These are phyloP conservation scores for Stachybotrys chlorohalonatus DNA, from an alignment of 2,329 filamentous ascomycete species.

Conservation along the genomic window DNA sequence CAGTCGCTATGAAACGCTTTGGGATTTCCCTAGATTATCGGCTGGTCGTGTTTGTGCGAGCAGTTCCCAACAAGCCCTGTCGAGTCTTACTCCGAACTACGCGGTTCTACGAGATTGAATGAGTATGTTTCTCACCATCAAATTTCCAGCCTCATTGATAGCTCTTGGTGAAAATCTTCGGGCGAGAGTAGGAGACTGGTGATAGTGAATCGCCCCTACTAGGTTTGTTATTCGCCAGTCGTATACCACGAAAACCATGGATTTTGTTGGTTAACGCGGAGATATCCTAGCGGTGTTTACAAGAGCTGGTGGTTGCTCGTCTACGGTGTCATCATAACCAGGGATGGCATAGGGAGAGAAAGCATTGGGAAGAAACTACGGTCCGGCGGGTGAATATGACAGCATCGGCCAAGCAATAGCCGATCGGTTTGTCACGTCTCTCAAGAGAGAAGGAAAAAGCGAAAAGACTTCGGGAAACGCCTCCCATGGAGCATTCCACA, in stretches of 20 bases:
- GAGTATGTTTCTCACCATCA: constrained; percentile 72
- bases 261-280: constrained; percentile 63
- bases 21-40: no score
- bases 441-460: constrained; percentile 14
- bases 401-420: no score
- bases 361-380: neutral
- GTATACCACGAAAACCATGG: constrained; percentile 87
- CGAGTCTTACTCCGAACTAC: no score
- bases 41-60: no score
- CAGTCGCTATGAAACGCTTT: no score
- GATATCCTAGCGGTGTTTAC: constrained; percentile 67
- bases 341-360: neutral
- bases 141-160: constrained; percentile 63
- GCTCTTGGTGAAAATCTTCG: constrained; percentile 69
- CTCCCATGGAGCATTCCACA: constrained; percentile 71
- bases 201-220: constrained; percentile 34
- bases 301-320: neutral
- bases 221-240: constrained; percentile 74
- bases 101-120: no score
- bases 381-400: neutral
- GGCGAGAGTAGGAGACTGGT: constrained; percentile 54
- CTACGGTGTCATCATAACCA: constrained; percentile 7
- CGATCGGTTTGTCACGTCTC: constrained; percentile 5
- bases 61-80: no score
- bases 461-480: constrained; percentile 55